phyloP scores from a whole-genome alignment of 495 filamentous ascomycete genomes.

The Xylaria venustula region DNA sequence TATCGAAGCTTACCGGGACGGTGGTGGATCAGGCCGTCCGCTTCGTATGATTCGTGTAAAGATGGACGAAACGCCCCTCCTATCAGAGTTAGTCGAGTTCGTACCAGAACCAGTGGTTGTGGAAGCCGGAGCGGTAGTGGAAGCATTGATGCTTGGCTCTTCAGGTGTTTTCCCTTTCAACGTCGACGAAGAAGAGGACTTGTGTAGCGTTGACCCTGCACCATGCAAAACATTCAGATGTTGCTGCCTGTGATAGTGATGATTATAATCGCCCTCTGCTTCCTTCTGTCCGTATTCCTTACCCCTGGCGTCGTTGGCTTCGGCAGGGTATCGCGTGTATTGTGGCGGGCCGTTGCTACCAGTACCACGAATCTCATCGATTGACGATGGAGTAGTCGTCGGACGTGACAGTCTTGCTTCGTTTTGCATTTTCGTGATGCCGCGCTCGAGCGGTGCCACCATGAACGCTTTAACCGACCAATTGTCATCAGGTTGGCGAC shows the following conservation, averaged over 20 bases:
- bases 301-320: neutral
- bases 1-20: neutral
- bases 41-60: conserved; percentile 10
- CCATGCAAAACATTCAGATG: neutral
- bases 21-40: conserved; percentile 3
- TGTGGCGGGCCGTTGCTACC: conserved; percentile 8
- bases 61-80: neutral
- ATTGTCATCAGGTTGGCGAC: conserved; percentile 18
- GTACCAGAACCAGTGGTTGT: neutral
- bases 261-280: neutral
- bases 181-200: conserved; percentile 3
- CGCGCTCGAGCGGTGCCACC: conserved; percentile 15
- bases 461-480: conserved; percentile 10
- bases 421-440: conserved; percentile 14
- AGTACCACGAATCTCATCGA: neutral
- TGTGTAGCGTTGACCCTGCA: neutral
- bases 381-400: neutral
- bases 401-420: neutral
- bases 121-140: neutral
- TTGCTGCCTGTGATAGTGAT: neutral
- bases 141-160: neutral
- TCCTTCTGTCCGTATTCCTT: neutral
- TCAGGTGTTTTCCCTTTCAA: conserved; percentile 4
- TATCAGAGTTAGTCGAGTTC: neutral
- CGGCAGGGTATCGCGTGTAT: conserved; percentile 7